Evolutionary conservation across 129 eudicot species (phyloP).

Genomic region (Lactuca sativa): DNA sequence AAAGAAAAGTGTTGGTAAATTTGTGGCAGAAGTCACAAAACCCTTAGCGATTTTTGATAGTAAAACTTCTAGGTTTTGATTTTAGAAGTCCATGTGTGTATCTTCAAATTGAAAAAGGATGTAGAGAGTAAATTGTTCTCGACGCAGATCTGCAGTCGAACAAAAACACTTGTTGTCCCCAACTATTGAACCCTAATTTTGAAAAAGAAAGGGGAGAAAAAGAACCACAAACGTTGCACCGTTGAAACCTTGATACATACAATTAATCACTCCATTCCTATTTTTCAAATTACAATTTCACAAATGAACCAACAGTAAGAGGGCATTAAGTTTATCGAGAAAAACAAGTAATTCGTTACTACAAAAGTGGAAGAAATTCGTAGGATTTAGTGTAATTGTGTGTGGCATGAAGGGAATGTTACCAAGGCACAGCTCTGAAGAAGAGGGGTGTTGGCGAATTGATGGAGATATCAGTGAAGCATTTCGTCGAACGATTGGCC

Average conservation of each 20-base stretch:
- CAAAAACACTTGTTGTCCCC: background rate
- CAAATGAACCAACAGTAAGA: background rate
- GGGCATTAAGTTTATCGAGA: background rate
- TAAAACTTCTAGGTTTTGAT: background rate
- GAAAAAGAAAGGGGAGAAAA: background rate
- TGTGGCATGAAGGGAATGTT: background rate
- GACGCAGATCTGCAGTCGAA: background rate
- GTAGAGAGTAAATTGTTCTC: conserved; percentile 2
- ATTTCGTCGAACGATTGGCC: conserved; percentile 29
- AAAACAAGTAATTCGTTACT: background rate
- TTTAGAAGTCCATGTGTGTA: background rate
- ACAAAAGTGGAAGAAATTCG: conserved; percentile 5
- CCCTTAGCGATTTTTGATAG: background rate
- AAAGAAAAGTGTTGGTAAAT: background rate
- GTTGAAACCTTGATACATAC: background rate
- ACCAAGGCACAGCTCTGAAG: conserved; percentile 8
- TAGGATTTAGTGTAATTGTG: background rate
- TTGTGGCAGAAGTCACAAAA: background rate
- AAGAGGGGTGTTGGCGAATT: conserved; percentile 4
- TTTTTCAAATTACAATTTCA: background rate
- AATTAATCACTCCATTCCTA: background rate
- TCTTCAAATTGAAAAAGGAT: background rate
- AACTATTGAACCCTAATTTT: background rate
- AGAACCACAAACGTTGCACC: background rate
- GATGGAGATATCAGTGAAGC: conserved; percentile 18